A percentile compares a stretch with the other conserved stretches of the same genome.
Conservation (phyloP, 108 stramenopile genomes). For the Nitzschia inconspicua region DNA sequence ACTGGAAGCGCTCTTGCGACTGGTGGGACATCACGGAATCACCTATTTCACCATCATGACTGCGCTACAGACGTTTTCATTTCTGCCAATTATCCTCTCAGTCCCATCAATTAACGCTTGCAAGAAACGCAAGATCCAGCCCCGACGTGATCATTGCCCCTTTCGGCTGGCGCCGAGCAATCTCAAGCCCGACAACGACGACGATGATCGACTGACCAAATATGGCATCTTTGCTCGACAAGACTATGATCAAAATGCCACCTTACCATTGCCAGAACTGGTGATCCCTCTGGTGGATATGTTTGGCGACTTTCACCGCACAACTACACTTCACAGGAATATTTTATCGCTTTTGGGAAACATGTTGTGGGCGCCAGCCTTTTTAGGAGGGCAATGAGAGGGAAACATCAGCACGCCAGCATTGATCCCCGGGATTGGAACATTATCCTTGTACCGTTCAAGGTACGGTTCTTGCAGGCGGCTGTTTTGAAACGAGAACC, state of each 20-base stretch:
- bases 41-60: too few species aligned
- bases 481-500: conserved; percentile 21
- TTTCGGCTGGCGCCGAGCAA: conserved; percentile 45
- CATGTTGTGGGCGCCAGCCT: conserved; percentile 35
- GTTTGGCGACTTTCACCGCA: conserved; percentile 6
- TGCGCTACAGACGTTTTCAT: too few species aligned
- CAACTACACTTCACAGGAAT: neutral
- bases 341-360: conserved; percentile 34
- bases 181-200: conserved; percentile 1
- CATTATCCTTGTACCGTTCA: conserved; percentile 38
- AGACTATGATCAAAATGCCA: conserved; percentile 25
- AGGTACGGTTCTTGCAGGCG: conserved; percentile 21
- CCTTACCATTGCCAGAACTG: conserved; percentile 33
- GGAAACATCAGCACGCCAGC: conserved; percentile 16
- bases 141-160: conserved; percentile 24
- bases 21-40: too few species aligned
- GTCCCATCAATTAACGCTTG: too few species aligned
- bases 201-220: conserved; percentile 11
- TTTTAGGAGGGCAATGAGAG: conserved; percentile 34
- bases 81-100: too few species aligned
- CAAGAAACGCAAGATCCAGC: too few species aligned
- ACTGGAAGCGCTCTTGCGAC: too few species aligned
- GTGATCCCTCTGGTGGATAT: conserved; percentile 52
- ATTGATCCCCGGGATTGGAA: conserved; percentile 38
- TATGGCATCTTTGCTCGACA: conserved; percentile 45